Evolutionary conservation across 2,329 filamentous ascomycete species (phyloP), one percentile per base, ranked within the genome.

Genomic region (Penicillium digitatum): DNA sequence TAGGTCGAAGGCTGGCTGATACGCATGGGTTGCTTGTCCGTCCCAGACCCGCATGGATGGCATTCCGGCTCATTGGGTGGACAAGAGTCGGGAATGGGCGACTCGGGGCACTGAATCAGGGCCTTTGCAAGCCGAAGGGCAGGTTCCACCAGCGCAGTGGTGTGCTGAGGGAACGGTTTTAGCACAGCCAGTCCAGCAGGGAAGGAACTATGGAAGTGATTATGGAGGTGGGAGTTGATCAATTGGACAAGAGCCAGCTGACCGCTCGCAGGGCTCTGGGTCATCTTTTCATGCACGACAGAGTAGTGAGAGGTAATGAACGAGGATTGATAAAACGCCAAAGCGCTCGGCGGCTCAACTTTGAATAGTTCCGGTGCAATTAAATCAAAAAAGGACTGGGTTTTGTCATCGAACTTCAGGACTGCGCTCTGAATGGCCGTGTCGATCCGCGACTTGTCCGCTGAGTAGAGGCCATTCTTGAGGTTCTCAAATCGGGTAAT

Each of bases 181-280:
- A 95, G 78, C 3, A 96, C 85, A 5, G 86, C 83, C 54, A 97
- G 87, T 29, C 94, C 93, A 37, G 82, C 80, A 1, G 83, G 78
- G 72, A 94, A 95, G 22, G 80, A 80, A 63, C 87, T 89, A 68
- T 95, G 90, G 84, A 94, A 97, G 11, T 86, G 88, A 51, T 82
- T 81, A 69, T 96, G 92, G 4, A 97, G 80, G 71, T 97, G 94
- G 2, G 87, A 82, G 66, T 89, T 92, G 69, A 96, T 89, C 56
- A 97, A 81, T 43, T 82, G 77, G 55, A 87, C 87, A 32, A 97
- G 82, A 48, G 81, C 78, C 51, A 76, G 74, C 24, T 93, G 78
- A 2, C 87, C 89, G 43, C 80, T 77, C 29, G 82, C 81, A 14
- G 81, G 81, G 52, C 80, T 77, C 32, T 79, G 77, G 5, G 75